These are phyloP conservation scores for Calocybe indica DNA, from an alignment of 768 basidiomycete species.

Conservation along the genomic window DNA sequence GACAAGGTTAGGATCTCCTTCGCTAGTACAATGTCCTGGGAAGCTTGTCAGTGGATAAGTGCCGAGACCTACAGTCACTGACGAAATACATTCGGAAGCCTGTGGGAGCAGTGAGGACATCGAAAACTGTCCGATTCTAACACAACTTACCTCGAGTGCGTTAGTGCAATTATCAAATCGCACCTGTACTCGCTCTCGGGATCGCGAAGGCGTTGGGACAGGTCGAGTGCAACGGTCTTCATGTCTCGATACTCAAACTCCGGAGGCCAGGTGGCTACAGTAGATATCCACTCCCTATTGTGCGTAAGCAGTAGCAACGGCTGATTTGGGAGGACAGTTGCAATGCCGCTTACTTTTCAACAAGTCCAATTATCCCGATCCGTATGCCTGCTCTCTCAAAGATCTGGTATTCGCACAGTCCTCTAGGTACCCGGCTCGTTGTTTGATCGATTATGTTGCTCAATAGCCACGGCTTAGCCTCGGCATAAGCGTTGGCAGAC, in stretches of 20 bases:
- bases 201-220: slow-evolving; percentile 71
- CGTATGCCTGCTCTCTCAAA: slow-evolving; percentile 65
- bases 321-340: background rate
- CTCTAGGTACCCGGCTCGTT: slow-evolving; percentile 58
- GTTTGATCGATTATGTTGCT: slow-evolving; percentile 77
- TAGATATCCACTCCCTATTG: slow-evolving; percentile 81
- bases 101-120: slow-evolving; percentile 9
- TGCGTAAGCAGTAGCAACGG: background rate
- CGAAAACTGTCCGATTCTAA: background rate
- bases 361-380: slow-evolving; percentile 80
- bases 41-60: background rate
- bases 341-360: slow-evolving; percentile 58
- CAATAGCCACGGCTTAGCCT: slow-evolving; percentile 76
- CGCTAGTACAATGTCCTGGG: slow-evolving; percentile 66
- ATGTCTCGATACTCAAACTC: slow-evolving; percentile 76
- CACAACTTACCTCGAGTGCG: slow-evolving; percentile 62
- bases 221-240: slow-evolving; percentile 61
- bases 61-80: background rate
- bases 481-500: background rate
- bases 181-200: slow-evolving; percentile 62
- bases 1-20: slow-evolving; percentile 59
- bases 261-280: slow-evolving; percentile 81
- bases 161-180: slow-evolving; percentile 81
- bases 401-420: slow-evolving; percentile 55
- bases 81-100: slow-evolving; percentile 42